Evolutionary conservation across 257 asterid species (phyloP), one percentile per base, ranked within the genome.

Genomic region (Nicotiana tabacum): DNA sequence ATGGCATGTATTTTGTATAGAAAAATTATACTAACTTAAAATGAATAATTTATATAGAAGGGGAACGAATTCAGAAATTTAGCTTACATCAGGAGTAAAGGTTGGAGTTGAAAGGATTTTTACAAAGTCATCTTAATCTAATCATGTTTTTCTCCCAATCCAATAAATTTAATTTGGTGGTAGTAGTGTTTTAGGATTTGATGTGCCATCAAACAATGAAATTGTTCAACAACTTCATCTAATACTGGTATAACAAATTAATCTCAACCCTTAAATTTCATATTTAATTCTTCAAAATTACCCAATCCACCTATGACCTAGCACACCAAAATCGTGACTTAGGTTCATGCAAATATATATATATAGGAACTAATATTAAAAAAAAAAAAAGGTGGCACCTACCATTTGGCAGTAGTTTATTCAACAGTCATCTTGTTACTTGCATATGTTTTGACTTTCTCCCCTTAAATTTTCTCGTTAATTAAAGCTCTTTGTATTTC

Each of bases 181-280:
- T 74, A 13, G 13, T 32, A 72, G 78, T 72, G 78, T 6, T 43
- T 70, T 43, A 70, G 35, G 58, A 39, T n/a, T 43, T 58, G 65
- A 58, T 58, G 65, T 46, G 35, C 15, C 15, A 74, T 48, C 27
- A 48, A 48, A 51, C 80, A 76, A 51, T 13, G 64, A 76, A 76
- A 76, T 76, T 51, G 80, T 76, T 76, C 46, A 76, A 76, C 80
- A 3, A 76, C 80, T 76, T 48, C 61, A 74, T 74, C 62, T 24
- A 43, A 43, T 43, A 24, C 61, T 74, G 24, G 39, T 24, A 6
- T 48, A 53, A 48, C 79, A 24, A 72, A 74, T 21, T 74, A 24
- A 74, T 74, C 79, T 48, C 79, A 46, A 24, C 60, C 60, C 35
- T 70, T 70, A 58, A 46, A 21, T 70, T 43, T 30, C 35, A 70